Conservation (phyloP, 805 yeast genomes). For the Metschnikowia kunwiensis region DNA sequence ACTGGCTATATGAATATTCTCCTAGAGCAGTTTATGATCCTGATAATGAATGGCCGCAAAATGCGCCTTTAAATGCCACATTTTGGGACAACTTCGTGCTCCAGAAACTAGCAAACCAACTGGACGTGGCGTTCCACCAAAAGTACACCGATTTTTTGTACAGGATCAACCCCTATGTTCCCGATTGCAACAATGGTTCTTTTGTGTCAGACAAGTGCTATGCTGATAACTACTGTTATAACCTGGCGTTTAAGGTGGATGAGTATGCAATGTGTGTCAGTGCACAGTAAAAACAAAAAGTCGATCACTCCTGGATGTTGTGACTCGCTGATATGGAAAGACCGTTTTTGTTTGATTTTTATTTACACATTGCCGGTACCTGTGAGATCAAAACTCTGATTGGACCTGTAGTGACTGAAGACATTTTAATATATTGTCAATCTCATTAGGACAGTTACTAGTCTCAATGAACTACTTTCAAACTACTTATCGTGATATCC, state of each 20-base stretch:
- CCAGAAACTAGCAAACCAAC: conserved; percentile 34
- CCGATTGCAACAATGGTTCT: conserved; percentile 26
- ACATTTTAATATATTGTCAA: too few species aligned
- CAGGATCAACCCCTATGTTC: conserved; percentile 55
- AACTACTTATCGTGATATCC: too few species aligned
- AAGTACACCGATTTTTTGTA: conserved; percentile 46
- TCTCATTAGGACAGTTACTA: too few species aligned
- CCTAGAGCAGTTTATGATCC: conserved; percentile 58
- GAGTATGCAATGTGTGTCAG: conserved; percentile 14
- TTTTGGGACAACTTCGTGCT: conserved; percentile 62
- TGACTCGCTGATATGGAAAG: background rate
- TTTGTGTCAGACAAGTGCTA: conserved; percentile 13
- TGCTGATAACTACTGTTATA: conserved; percentile 18
- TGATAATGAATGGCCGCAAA: conserved; percentile 52
- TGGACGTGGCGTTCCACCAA: conserved; percentile 46
- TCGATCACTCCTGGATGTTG: too few species aligned
- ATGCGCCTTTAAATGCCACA: conserved; percentile 61
- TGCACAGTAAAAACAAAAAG: too few species aligned
- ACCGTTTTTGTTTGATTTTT: too few species aligned
- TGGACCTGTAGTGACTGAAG: too few species aligned
- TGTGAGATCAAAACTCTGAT: too few species aligned
- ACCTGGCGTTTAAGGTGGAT: conserved; percentile 17
- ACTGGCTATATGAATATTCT: conserved; percentile 62
- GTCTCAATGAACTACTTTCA: too few species aligned
- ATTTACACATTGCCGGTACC: too few species aligned